Base-by-base conservation (phyloP, 345 rosid species). In the Gossypium australe region DNA sequence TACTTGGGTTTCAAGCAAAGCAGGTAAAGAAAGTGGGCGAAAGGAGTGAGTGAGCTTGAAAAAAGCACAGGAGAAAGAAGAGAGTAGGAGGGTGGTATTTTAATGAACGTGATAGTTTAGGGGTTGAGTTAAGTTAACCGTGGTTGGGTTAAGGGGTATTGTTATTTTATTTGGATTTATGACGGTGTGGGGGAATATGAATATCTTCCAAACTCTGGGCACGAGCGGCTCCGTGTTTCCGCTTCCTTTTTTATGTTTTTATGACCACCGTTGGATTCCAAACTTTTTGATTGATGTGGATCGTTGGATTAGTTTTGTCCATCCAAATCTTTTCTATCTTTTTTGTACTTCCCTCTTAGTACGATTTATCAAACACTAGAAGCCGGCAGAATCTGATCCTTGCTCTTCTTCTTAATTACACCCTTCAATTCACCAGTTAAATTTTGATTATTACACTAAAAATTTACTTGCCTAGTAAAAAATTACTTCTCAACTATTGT, bases 191-290 rank as follows among this genome's bases (percentile, higher is more conserved):
- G 41, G 41, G 41, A 34, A 82, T 12, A 18, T 20, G 73, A 78
- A 82, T 85, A 83, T 80, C 86, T 85, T 88, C 94, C 94, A 56
- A 86, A 86, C 88, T 86, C 89, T 86, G 86, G 87, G 95, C 86
- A 84, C 86, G 87, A 86, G 87, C 95, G 89, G 86, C 87, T 87
- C 84, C 95, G 76, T 59, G 87, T 90, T 82, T 86, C 87, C 95
- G 92, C 95, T 75, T 79, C 85, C 57, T 68, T 79, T 56, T 47
- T 60, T 11, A 49, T 45, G 49, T 38, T 44, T 52, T 27, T 44
- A 64, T 43, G 38, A 69, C 18, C 20, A 79, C 85, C 79, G 83
- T 79, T 18, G 63, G 85, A 79, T 79, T 71, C 75, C 24, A 2
- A 22, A 17, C 8, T 70, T 62, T 27, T 17, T 41, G 41, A 22